Evolutionary conservation across 805 yeast genomes (phyloP), one percentile per base, ranked within the genome.

Genomic region (Kluyveromyces aestuarii): DNA sequence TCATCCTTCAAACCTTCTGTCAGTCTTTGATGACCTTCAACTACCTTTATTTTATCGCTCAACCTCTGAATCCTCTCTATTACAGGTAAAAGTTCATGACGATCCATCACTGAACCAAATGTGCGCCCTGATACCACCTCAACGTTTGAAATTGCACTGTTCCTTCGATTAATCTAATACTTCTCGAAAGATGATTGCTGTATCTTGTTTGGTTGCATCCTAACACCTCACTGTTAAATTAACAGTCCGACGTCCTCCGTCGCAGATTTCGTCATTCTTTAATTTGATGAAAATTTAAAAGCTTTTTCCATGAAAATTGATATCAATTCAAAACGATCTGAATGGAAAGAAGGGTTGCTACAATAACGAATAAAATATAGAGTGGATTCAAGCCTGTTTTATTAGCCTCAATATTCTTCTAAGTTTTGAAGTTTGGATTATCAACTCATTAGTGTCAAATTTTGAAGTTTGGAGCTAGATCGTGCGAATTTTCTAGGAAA

Each of bases 21-120:
- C 46, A 40, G 27, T 25, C 27, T 30, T 42, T 41, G 25, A 44
- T 30, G 48, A 41, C 39, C 46, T 14, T 45, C 45, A 33, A 47
- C 35, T 37, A 38, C 44, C 13, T 37, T 17, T 3, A 18, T 6
- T 37, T n/a, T 38, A 33, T 33, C 45, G 35, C 9, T 33, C 13
- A 36, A 42, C 27, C 38, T 38, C 25, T 33, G 18, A 16, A 42
- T 25, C 35, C 14, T 30, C 35, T 30, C 35, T 30, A 30, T 11
- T 30, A 30, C 14, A 2, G 35, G 2, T 5, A 11, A 11, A 30
- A 5, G 14, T 13, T 30, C 14, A 8, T 30, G 4, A 30, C 7
- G 35, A 13, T 30, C 8, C 35, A 30, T 30, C 14, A 30, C 8
- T 27, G 10, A 8, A 8, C 14, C 11, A 30, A 11, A 11, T 30